A percentile compares a stretch with the other conserved stretches of the same genome.
Evolutionary conservation across 352 stramenopile species (phyloP).

Genomic region (Aphanomyces euteiches): DNA sequence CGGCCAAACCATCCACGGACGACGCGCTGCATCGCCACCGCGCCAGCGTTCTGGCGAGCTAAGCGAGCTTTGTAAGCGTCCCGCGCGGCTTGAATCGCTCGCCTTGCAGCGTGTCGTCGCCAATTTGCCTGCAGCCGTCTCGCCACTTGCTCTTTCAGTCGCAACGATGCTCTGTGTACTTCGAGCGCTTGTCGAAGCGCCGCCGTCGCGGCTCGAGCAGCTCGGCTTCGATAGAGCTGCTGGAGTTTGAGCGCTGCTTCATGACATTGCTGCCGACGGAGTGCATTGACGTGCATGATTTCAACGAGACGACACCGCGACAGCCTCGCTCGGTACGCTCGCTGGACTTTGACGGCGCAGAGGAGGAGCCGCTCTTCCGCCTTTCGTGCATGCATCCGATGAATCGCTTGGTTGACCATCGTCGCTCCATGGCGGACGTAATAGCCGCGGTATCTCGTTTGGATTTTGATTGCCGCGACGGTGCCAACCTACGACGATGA

Average conservation of each 20-base stretch:
- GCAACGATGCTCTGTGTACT: slow-evolving; percentile 39
- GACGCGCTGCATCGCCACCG: slow-evolving; percentile 66
- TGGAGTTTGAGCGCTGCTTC: slow-evolving; percentile 55
- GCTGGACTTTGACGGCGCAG: slow-evolving; percentile 44
- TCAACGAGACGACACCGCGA: slow-evolving; percentile 68
- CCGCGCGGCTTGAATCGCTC: slow-evolving; percentile 39
- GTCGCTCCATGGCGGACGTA: not conserved
- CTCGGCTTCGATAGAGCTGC: slow-evolving; percentile 54
- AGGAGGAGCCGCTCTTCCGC: not conserved
- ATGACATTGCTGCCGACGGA: slow-evolving; percentile 46
- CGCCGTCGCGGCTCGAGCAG: slow-evolving; percentile 50
- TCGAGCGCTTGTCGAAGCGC: slow-evolving; percentile 47
- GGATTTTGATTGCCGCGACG: slow-evolving; percentile 3
- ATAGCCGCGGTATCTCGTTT: slow-evolving; percentile 3
- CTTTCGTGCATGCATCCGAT: slow-evolving; percentile 4
- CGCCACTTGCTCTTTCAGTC: slow-evolving; percentile 41
- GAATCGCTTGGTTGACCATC: slow-evolving; percentile 4
- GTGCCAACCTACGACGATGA: not conserved
- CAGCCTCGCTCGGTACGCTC: slow-evolving; percentile 55
- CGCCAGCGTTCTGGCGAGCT: slow-evolving; percentile 41
- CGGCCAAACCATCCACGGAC: slow-evolving; percentile 64
- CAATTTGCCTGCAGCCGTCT: slow-evolving; percentile 65
- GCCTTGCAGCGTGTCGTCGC: slow-evolving; percentile 47
- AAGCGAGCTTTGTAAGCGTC: slow-evolving; percentile 39
- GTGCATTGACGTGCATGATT: slow-evolving; percentile 62